These are phyloP conservation scores for Pythium dissimile DNA, from an alignment of 352 stramenopile genomes.

Conservation along the genomic window DNA sequence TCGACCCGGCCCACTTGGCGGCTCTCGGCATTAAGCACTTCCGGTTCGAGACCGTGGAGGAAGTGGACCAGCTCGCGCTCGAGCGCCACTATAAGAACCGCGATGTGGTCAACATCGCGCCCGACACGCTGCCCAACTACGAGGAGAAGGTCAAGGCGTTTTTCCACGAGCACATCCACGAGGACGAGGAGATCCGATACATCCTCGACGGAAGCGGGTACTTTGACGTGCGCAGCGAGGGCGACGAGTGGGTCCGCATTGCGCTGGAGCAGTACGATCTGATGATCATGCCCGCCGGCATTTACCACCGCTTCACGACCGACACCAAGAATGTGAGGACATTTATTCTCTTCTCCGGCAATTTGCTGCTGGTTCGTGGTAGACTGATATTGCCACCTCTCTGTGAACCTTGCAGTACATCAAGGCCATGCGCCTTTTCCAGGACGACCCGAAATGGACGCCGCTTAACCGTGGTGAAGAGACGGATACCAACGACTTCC, in stretches of 20 bases:
- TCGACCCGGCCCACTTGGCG: slow-evolving; percentile 2
- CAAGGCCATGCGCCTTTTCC: slow-evolving; percentile 26
- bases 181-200: slow-evolving; percentile 26
- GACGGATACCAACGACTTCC: slow-evolving; percentile 18
- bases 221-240: slow-evolving; percentile 23
- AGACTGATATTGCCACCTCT: neutral
- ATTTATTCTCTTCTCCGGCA: neutral
- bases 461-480: slow-evolving; percentile 26
- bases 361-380: neutral
- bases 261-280: slow-evolving; percentile 22
- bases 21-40: slow-evolving; percentile 21
- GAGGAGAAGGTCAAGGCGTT: slow-evolving; percentile 27
- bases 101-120: slow-evolving; percentile 26
- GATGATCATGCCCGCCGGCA: slow-evolving; percentile 22
- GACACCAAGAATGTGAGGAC: slow-evolving; percentile 27
- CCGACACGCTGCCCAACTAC: slow-evolving; percentile 20
- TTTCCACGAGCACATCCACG: slow-evolving; percentile 26
- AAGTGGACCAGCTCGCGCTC: slow-evolving; percentile 18
- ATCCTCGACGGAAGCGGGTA: slow-evolving; percentile 24
- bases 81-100: slow-evolving; percentile 27
- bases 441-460: slow-evolving; percentile 26
- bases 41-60: slow-evolving; percentile 21
- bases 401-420: slow-evolving; percentile 18
- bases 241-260: slow-evolving; percentile 26
- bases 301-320: slow-evolving; percentile 26